Base-by-base conservation (phyloP, 768 basidiomycete genomes). In the Aureoboletus auriporus region DNA sequence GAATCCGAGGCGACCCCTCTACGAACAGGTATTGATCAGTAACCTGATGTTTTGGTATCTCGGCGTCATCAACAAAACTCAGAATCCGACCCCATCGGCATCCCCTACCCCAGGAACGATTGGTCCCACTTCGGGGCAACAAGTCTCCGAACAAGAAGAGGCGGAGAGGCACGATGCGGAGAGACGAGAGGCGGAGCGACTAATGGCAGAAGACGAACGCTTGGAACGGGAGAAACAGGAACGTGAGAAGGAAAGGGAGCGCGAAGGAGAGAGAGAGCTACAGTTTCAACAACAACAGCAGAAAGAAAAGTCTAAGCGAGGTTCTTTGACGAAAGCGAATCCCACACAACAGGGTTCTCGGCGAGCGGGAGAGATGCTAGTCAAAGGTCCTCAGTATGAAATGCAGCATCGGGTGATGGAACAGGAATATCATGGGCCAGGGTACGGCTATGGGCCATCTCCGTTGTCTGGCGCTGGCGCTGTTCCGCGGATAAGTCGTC, bases 41-140 rank as follows among this genome's bases (percentile, higher is more conserved):
- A 93, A 93, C 64, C 72, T 93, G 60, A 96, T 95, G 92, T 98
- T 99, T 76, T 99, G 96, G 96, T 99, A 98, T 65, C 78, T 99
- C 33, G 92, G 94, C 11, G 85, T 97, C 56, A 98, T 97, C 70
- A 96, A 97, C 69, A 93, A 95, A 69, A 80, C 90, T 16, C 86
- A 84, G 60, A 78, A 62, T 44, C 71, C 75, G 12, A 63, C 71
- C 11, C 41, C 65, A 33, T 70, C 74, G 5, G 59, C 68, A 5
- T 38, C 66, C 7, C 57, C 75, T 34, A 55, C 69, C 31, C 68
- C 69, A 64, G 58, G 39, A 20, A 29, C 62, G 42, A 39, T 38
- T 45, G 56, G 26, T 51, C 38, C 54, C 14, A n/a, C 36, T 27
- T 64, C 62, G 11, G 57, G 55, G 8, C 66, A 69, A 34, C 61